Evolutionary conservation across 208 protist species (phyloP), one percentile per base, ranked within the genome.

Genomic region (Leishmania turanica): DNA sequence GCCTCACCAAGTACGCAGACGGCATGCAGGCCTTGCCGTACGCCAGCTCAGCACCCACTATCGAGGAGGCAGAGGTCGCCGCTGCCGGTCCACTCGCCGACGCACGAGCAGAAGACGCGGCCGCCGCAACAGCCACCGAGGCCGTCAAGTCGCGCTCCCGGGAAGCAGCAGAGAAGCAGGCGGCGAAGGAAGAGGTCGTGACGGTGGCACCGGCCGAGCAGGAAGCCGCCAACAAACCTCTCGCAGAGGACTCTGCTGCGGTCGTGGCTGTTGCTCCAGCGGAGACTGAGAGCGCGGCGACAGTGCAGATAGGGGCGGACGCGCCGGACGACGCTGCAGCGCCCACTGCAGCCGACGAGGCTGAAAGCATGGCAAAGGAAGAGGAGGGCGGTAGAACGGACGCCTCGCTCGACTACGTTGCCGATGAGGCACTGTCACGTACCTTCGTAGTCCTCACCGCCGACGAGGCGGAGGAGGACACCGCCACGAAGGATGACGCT

Each of bases 1-100:
- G 74, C 21, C 72, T 87, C 42, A 83, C 79, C 11, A 87, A 60
- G 70, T 86, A 83, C 66, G 83, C 71, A 24, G 74, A 83, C 21
- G 83, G 83, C 62, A 87, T 83, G 79, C 74, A 31, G 17, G 78
- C 58, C 6, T 31, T 78, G 19, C 64, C 78, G 42, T 65, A 42
- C n/a, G 7, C 54, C 15, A 62, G n/a, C 19, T 9, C 53, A 19
- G 47, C 70, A 6, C 24, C 27, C n/a, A 34, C 37, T 15, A 34
- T 42, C 19, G 68, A n/a, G 42, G 68, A 53, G 42, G 42, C 68
- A 27, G 42, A n/a, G 24, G 68, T 21, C 68, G 27, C 42, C 68
- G 68, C 42, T 34, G 24, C 42, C 45, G 42, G 6, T 31, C 11
- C 42, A n/a, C 42, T 4, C 6, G 68, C 37, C 42, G 64, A 42